These are phyloP conservation scores for Saccharomycopsis lassenensis DNA, from an alignment of 805 yeast genomes.

Conservation along the genomic window DNA sequence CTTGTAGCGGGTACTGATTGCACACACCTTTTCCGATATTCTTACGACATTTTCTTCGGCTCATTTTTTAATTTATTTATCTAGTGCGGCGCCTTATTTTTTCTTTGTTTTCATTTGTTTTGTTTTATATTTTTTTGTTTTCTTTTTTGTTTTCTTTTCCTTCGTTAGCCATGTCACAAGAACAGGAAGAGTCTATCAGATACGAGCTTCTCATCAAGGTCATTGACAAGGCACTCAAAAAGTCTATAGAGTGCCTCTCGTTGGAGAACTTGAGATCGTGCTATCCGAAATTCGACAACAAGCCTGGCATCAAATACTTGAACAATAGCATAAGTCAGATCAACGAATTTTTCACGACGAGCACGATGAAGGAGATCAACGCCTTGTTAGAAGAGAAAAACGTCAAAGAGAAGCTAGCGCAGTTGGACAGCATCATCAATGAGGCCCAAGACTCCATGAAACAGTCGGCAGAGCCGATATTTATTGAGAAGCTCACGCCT, in stretches of 20 bases:
- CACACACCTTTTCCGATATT: no score
- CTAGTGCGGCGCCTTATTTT: no score
- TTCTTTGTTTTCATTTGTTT: no score
- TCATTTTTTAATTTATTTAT: no score
- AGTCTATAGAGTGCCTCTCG: conserved; percentile 34
- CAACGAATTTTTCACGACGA: conserved; percentile 32
- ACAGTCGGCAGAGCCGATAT: conserved; percentile 5
- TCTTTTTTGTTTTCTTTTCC: no score
- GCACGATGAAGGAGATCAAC: conserved; percentile 36
- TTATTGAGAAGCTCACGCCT: conserved; percentile 6
- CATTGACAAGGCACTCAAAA: conserved; percentile 26
- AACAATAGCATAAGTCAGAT: conserved; percentile 38
- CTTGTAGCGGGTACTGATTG: no score
- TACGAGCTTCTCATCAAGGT: conserved; percentile 10
- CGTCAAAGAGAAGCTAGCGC: conserved; percentile 22
- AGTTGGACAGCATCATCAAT: conserved; percentile 24
- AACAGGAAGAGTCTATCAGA: conserved; percentile 9
- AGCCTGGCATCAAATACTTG: conserved; percentile 31
- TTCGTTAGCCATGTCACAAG: no score
- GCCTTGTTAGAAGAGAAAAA: conserved; percentile 34
- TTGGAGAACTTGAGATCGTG: conserved; percentile 35
- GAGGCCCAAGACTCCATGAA: conserved; percentile 21
- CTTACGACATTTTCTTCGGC: no score
- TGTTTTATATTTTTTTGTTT: no score
- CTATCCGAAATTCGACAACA: conserved; percentile 35